These are phyloP conservation scores for Aureobasidium pullulans DNA, from an alignment of 2,329 filamentous ascomycete species.

Conservation along the genomic window DNA sequence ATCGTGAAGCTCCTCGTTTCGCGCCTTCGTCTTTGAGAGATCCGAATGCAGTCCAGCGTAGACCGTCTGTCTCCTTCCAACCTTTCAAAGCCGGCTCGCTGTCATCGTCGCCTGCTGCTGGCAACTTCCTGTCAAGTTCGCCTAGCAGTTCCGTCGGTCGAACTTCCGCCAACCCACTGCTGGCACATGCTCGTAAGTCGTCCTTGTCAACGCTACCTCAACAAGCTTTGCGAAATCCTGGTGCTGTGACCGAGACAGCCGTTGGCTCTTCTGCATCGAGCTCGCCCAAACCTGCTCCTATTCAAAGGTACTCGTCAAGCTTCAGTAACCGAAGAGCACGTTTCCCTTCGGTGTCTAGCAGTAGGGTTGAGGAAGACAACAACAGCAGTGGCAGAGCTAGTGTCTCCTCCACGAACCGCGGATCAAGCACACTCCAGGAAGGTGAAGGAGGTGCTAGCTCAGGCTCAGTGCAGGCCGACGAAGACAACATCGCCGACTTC, in stretches of 20 bases:
- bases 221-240: slow-evolving; percentile 60
- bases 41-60: slow-evolving; percentile 47
- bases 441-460: slow-evolving; percentile 48
- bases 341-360: slow-evolving; percentile 67
- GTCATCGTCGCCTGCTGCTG: slow-evolving; percentile 71
- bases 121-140: slow-evolving; percentile 44
- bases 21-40: slow-evolving; percentile 31
- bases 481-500: slow-evolving; percentile 90
- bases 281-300: slow-evolving; percentile 70
- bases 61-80: slow-evolving; percentile 82
- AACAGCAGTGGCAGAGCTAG: slow-evolving; percentile 75
- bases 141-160: slow-evolving; percentile 43
- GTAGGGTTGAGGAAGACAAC: slow-evolving; percentile 65
- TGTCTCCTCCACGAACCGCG: slow-evolving; percentile 60
- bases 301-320: slow-evolving; percentile 86
- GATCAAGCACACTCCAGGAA: slow-evolving; percentile 70
- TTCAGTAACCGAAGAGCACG: slow-evolving; percentile 79
- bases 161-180: slow-evolving; percentile 20
- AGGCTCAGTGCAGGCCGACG: slow-evolving; percentile 67
- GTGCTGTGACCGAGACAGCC: slow-evolving; percentile 50
- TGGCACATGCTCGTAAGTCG: slow-evolving; percentile 54
- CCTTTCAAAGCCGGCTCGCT: slow-evolving; percentile 94
- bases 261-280: slow-evolving; percentile 61
- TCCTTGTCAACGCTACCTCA: slow-evolving; percentile 71
- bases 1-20: slow-evolving; percentile 5